A percentile compares a stretch with the other conserved stretches of the same genome.
Conservation (phyloP, 1,139 yeast genomes). For the Eremothecium cymbalariae region DNA sequence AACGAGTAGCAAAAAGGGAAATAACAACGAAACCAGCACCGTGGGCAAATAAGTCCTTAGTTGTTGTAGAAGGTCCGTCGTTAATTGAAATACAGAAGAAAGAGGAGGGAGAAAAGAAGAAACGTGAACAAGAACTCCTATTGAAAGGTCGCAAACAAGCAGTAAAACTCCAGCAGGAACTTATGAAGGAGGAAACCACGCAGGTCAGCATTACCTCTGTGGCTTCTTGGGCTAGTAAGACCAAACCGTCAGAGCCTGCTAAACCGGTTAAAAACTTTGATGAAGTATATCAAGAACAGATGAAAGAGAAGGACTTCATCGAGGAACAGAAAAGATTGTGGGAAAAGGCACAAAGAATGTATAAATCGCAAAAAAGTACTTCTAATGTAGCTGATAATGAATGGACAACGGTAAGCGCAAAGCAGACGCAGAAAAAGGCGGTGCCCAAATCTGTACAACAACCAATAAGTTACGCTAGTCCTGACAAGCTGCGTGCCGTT, state of each 20-base stretch:
- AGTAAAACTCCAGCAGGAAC: slow-evolving; percentile 19
- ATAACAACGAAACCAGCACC: slow-evolving; percentile 32
- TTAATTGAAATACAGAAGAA: slow-evolving; percentile 18
- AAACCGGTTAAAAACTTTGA: slow-evolving; percentile 27
- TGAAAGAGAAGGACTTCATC: slow-evolving; percentile 21
- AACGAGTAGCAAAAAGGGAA: not conserved
- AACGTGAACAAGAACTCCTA: slow-evolving; percentile 15
- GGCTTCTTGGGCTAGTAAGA: slow-evolving; percentile 28
- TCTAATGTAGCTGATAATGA: slow-evolving; percentile 12
- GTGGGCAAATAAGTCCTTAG: slow-evolving; percentile 38
- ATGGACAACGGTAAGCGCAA: slow-evolving; percentile 26
- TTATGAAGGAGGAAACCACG: slow-evolving; percentile 20
- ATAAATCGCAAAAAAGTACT: slow-evolving; percentile 10
- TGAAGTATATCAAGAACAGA: slow-evolving; percentile 14
- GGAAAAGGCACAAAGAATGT: slow-evolving; percentile 25
- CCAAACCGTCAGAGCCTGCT: slow-evolving; percentile 11
- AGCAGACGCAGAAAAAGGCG: slow-evolving; percentile 7
- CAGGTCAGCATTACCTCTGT: slow-evolving; percentile 20
- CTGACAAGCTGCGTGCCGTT: slow-evolving; percentile 22
- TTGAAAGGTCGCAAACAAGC: slow-evolving; percentile 18
- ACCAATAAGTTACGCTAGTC: slow-evolving; percentile 16
- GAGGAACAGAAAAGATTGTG: slow-evolving; percentile 25
- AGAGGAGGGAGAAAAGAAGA: slow-evolving; percentile 19
- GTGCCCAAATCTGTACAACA: slow-evolving; percentile 11
- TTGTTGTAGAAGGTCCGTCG: slow-evolving; percentile 13